Evolutionary conservation across 306 rosid species (phyloP), one percentile per base, ranked within the genome.

Genomic region (Malus sieversii): DNA sequence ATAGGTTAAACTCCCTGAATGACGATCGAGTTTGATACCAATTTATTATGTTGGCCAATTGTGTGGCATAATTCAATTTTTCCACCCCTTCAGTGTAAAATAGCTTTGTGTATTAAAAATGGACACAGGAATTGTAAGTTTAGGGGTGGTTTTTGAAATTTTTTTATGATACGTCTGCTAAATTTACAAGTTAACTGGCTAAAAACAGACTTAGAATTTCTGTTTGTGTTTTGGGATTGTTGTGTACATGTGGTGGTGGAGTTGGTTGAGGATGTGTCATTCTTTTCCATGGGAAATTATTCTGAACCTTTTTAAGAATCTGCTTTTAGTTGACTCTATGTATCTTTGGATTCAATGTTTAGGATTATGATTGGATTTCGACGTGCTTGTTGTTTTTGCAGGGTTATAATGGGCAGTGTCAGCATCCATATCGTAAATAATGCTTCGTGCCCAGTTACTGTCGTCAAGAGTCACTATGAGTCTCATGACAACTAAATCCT

Each of bases 351-450:
- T 25, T 80, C 16, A 48, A 48, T 0, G 0, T 67, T 63, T 59
- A 35, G 70, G 67, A 68, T 59, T 70, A 69, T 63, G 57, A 80
- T 81, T 75, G 53, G 75, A 76, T 74, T 72, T 73, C 33, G 82
- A 44, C 72, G 70, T 73, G 48, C 64, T 74, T 71, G 66, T 73
- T 67, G 16, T 78, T 32, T 83, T 70, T 0, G 13, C 87, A 92
- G 97, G 87, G 97, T 65, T 7, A 71, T 92, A 57, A 69, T 93
- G 89, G 98, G 98, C 10, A 93, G 98, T 75, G 98, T 93, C 2
- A 93, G 98, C 88, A 90, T 90, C 85, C 70, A 76, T 27, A 92
- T 91, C 45, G 91, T 93, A 85, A 93, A 87, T 62, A 77, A 87
- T 68, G 97, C 89, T 18, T 9, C 84, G 0, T 91, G 98, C 46